Evolutionary conservation across 345 rosid genomes (phyloP).

Genomic region (Erodium maritimum): DNA sequence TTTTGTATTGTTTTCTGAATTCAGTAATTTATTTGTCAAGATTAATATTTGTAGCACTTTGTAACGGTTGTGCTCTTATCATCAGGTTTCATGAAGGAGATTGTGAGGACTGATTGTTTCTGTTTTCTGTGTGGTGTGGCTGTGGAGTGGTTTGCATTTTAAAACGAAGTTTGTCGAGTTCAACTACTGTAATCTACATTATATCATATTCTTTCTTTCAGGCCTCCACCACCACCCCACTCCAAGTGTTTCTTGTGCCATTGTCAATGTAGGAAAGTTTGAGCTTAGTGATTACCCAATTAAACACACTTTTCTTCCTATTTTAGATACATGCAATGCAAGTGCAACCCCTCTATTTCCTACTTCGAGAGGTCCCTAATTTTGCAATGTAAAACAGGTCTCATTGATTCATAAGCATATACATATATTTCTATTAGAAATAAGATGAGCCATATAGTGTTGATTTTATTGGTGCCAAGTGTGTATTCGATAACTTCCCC

Average conservation of each 20-base stretch:
- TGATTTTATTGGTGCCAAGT: too few species aligned
- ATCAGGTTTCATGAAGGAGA: slow-evolving; percentile 22
- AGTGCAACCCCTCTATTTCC: neutral
- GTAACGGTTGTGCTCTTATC: neutral
- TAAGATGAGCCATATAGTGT: neutral
- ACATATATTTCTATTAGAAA: too few species aligned
- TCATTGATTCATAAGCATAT: neutral
- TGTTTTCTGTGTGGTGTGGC: slow-evolving; percentile 16
- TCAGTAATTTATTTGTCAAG: neutral
- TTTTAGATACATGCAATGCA: neutral
- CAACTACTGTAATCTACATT: slow-evolving; percentile 7
- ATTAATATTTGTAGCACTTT: neutral
- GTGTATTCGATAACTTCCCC: too few species aligned
- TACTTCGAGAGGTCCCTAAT: neutral
- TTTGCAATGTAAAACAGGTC: neutral
- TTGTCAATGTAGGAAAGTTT: slow-evolving; percentile 20
- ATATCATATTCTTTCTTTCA: slow-evolving; percentile 19
- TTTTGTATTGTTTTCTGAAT: too few species aligned
- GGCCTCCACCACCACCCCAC: slow-evolving; percentile 6
- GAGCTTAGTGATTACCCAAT: neutral
- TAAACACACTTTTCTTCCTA: neutral
- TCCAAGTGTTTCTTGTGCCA: slow-evolving; percentile 10
- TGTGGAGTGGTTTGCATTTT: slow-evolving; percentile 15
- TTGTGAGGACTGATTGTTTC: slow-evolving; percentile 18
- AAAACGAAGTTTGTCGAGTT: slow-evolving; percentile 6